Conservation (phyloP, 176 grass and related monocot genomes). For the Themeda triandra region DNA sequence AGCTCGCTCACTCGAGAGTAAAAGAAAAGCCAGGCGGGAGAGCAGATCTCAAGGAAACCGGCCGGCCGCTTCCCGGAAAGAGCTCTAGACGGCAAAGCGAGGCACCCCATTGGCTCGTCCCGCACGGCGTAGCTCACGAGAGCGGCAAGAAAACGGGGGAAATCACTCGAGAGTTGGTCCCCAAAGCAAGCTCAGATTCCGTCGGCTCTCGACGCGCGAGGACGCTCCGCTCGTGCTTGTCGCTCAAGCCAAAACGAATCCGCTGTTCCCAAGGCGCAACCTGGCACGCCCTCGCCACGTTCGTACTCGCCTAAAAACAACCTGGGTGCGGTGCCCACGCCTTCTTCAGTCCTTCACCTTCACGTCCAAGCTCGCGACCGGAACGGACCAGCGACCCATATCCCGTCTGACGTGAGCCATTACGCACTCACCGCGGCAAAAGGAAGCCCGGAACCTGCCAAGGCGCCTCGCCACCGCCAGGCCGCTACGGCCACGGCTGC, state of each 20-base stretch:
- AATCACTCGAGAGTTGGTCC: not conserved
- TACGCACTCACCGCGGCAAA: not conserved
- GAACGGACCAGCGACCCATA: not conserved
- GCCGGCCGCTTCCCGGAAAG: not conserved
- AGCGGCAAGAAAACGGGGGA: not conserved
- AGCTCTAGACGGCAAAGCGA: not conserved
- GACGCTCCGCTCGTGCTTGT: not conserved
- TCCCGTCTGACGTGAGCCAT: not conserved
- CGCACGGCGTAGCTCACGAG: not conserved
- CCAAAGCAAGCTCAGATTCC: not conserved
- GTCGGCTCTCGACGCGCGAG: not conserved
- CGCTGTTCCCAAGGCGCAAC: constrained; percentile 12
- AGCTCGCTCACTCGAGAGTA: not conserved
- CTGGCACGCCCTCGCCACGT: not conserved
- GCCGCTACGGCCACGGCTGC: too few relatives aligned
- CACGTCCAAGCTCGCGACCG: not conserved
- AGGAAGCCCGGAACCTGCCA: not conserved
- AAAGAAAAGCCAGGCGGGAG: not conserved
- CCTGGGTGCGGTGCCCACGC: too few relatives aligned
- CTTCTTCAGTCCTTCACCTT: too few relatives aligned
- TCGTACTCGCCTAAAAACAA: not conserved
- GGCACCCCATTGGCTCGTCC: not conserved
- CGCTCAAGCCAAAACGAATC: not conserved
- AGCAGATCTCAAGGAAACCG: not conserved
- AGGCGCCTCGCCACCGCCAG: not conserved